A percentile compares a stretch with the other conserved stretches of the same genome.
Conservation (phyloP, 768 basidiomycete species). For the Russula griseocarnosa region DNA sequence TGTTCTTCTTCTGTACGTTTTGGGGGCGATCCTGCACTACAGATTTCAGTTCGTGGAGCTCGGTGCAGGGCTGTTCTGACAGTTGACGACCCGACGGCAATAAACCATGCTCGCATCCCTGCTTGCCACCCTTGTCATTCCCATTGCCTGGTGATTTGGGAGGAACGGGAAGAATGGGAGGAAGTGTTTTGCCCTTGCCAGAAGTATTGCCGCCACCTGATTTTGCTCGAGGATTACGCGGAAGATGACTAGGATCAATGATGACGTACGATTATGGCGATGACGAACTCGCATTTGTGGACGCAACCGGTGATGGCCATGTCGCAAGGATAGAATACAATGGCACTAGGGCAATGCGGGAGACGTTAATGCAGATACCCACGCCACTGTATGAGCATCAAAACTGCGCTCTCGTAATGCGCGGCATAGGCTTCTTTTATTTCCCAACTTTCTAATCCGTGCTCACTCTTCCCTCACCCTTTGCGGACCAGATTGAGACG, state of each 20-base stretch:
- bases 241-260: background rate
- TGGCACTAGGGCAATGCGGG: no score
- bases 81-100: background rate
- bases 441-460: background rate
- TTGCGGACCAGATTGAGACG: background rate
- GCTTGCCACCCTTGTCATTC: background rate
- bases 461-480: background rate
- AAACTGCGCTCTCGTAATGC: background rate
- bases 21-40: background rate
- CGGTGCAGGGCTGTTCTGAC: background rate
- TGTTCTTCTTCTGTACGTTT: background rate
- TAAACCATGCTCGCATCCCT: background rate
- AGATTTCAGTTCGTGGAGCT: background rate
- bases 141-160: background rate
- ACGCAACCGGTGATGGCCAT: background rate
- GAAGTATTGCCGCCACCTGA: background rate
- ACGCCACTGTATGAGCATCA: background rate
- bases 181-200: conserved; percentile 1
- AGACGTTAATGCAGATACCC: no score
- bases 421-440: background rate
- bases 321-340: background rate
- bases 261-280: background rate
- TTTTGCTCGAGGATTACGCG: background rate
- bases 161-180: no score
- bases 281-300: background rate